These are phyloP conservation scores for Podaxis sp. DNA, from an alignment of 768 basidiomycete species.

Conservation along the genomic window DNA sequence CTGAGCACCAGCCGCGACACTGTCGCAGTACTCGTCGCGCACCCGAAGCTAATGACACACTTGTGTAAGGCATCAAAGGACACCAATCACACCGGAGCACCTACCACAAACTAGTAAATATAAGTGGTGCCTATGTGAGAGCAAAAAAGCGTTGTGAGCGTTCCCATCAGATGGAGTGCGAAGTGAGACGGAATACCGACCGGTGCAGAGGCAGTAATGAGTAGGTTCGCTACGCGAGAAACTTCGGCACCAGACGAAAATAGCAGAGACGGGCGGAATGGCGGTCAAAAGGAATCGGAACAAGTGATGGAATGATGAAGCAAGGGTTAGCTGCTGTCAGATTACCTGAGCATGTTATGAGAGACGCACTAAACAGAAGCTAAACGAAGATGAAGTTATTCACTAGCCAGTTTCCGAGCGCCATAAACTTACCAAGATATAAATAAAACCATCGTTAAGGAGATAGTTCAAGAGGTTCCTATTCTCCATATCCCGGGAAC, in stretches of 20 bases:
- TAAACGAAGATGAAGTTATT: neutral
- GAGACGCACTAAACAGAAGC: constrained; percentile 5
- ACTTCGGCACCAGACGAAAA: neutral
- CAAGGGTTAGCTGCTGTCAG: neutral
- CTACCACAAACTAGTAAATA: constrained; percentile 1
- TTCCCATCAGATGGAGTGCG: neutral
- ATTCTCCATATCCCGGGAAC: neutral
- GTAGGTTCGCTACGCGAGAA: constrained; percentile 1
- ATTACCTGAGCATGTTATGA: neutral
- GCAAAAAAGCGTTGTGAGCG: neutral
- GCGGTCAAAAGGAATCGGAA: neutral
- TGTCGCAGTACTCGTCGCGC: constrained; percentile 1
- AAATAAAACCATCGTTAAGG: constrained; percentile 1
- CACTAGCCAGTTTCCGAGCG: neutral
- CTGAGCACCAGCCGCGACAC: constrained; percentile 2
- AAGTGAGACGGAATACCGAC: neutral
- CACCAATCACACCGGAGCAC: neutral
- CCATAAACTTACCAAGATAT: neutral
- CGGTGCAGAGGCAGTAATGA: constrained; percentile 5
- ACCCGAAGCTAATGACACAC: neutral
- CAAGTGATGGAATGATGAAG: neutral
- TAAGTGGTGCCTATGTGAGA: neutral
- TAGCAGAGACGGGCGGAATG: neutral
- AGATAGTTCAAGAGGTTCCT: neutral
- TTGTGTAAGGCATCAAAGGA: neutral